Evolutionary conservation across 805 yeast genomes (phyloP).

Genomic region (Candida maesae): DNA sequence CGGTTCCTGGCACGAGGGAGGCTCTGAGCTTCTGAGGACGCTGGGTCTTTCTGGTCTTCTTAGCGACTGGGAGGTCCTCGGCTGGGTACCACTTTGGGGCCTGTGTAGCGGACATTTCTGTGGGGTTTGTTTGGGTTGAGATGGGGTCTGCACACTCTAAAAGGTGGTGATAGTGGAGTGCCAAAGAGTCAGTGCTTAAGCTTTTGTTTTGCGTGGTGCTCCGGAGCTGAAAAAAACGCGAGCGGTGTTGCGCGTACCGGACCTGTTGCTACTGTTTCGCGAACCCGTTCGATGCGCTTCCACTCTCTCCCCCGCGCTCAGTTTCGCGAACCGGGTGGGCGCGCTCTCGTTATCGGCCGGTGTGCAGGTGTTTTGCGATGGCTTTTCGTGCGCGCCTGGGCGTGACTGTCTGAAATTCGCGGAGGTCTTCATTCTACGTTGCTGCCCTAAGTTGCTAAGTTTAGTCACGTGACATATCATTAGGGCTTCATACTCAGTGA

Average conservation of each 20-base stretch:
- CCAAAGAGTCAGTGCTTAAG: too few relatives aligned
- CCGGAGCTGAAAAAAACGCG: constrained; percentile 4
- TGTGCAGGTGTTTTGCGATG: background rate
- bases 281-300: too few relatives aligned
- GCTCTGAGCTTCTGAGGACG: constrained; percentile 95
- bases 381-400: too few relatives aligned
- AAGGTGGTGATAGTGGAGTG: background rate
- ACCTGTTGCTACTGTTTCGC: too few relatives aligned
- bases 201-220: constrained; percentile 1
- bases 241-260: constrained; percentile 7
- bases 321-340: background rate
- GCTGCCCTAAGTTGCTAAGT: too few relatives aligned
- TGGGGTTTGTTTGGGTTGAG: too few relatives aligned
- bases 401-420: background rate
- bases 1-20: constrained; percentile 96
- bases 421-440: too few relatives aligned
- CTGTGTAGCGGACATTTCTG: constrained; percentile 24
- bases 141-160: too few relatives aligned
- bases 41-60: constrained; percentile 84
- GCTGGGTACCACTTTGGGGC: constrained; percentile 95
- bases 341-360: too few relatives aligned
- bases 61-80: constrained; percentile 83
- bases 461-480: constrained; percentile 9
- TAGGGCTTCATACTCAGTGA: constrained; percentile 5
- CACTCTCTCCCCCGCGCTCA: too few relatives aligned